Evolutionary conservation across 805 yeast species (phyloP), one percentile per base, ranked within the genome.

Genomic region (Kuraishia capsulata): DNA sequence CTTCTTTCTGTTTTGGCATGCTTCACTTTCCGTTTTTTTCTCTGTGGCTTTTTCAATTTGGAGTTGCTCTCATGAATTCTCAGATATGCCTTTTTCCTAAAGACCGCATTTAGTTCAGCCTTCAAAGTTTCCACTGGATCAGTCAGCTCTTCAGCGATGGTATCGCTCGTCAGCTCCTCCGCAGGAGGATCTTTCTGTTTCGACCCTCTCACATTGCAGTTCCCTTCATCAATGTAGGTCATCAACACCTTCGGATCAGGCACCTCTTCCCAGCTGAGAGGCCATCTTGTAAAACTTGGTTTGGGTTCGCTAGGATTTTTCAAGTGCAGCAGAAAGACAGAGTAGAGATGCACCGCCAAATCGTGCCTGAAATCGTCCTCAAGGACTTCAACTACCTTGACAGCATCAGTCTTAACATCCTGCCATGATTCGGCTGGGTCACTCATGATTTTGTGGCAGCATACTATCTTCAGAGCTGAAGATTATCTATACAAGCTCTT

Each of bases 301-400:
- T 44, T 36, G 33, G 71, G 70, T 58, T 63, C 62, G 42, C 39
- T 38, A 54, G 62, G 54, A 40, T 57, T 57, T 37, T 57, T 57
- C 33, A 49, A 56, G 40, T 59, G 70, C 38, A 67, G 53, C 21
- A 83, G 58, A 41, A 64, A 62, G 0, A 78, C 52, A 19, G 82
- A 70, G 52, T 81, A 84, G 3, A 85, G 55, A 56, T 84, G 95
- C 2, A 75, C 50, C 1, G 81, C 69, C 23, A 83, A 56, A 54
- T 84, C 88, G 10, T 56, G 55, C 24, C 77, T 55, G 42, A 67
- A 73, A 2, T 67, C 66, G 11, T 61, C 61, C 45, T 81, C 85
- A 19, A 78, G 46, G 5, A 54, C 45, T n/a, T 55, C 43, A 9
- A 69, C 33, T 19, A 64, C 39, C 33, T 40, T 38, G 11, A 34